phyloP scores from a whole-genome alignment of 495 filamentous ascomycete genomes.

The Bacidia rubella region DNA sequence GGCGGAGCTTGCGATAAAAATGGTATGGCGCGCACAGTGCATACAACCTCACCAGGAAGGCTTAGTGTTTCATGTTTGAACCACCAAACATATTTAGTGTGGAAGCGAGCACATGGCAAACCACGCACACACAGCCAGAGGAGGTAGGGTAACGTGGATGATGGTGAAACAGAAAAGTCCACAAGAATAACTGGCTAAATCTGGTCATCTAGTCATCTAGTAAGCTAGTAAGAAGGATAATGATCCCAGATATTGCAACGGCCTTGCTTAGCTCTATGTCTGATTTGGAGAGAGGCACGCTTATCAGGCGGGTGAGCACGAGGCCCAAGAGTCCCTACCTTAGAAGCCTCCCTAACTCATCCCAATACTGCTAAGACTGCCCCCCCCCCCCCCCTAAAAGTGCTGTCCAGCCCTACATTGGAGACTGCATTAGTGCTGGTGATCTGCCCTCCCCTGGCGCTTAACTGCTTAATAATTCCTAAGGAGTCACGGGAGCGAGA shows the following conservation, averaged over 20 bases:
- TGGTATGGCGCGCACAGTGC: neutral
- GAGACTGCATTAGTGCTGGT: neutral
- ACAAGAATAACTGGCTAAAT: too few species aligned
- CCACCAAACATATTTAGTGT: neutral
- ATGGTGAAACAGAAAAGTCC: too few species aligned
- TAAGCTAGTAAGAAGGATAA: neutral
- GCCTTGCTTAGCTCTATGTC: neutral
- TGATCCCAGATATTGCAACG: neutral
- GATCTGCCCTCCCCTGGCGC: neutral
- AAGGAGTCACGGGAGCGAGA: neutral
- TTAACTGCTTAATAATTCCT: too few species aligned
- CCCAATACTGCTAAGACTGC: too few species aligned
- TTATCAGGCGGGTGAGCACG: neutral
- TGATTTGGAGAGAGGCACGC: neutral
- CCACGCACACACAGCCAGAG: too few species aligned
- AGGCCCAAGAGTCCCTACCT: too few species aligned
- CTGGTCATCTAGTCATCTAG: neutral
- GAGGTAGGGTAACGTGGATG: too few species aligned
- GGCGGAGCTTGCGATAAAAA: neutral
- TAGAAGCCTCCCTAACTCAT: too few species aligned
- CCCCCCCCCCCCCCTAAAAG: too few species aligned
- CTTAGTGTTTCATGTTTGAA: neutral
- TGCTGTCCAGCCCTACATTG: neutral
- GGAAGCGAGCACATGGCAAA: neutral
- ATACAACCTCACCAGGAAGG: neutral